phyloP scores from a whole-genome alignment of 306 rosid species.

The Macrotyloma uniflorum region DNA sequence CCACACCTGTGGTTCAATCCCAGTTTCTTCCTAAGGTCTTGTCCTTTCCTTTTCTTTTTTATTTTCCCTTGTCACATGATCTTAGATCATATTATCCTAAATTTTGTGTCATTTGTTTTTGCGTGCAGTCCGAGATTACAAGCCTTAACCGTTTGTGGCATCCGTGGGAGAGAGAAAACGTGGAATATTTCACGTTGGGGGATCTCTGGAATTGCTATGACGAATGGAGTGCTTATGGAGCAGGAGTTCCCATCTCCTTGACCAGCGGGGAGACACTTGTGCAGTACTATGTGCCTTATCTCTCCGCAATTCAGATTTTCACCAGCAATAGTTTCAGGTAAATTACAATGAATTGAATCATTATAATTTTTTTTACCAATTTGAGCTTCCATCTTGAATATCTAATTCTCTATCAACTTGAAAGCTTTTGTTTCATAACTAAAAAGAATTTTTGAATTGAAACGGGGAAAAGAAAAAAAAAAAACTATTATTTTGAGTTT shows the following conservation, averaged over 20 bases:
- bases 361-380: not conserved
- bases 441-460: not conserved
- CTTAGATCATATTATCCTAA: not conserved
- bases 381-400: not conserved
- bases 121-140: conserved; percentile 66
- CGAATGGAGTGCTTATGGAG: conserved; percentile 99
- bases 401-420: not conserved
- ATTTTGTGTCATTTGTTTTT: not conserved
- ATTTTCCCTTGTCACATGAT: not conserved
- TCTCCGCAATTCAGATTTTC: conserved; percentile 93
- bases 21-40: conserved; percentile 84
- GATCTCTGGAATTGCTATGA: conserved; percentile 91
- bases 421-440: conserved; percentile 9
- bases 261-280: conserved; percentile 76
- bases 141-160: conserved; percentile 91
- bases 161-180: conserved; percentile 92
- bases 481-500: not conserved
- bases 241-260: conserved; percentile 79
- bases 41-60: not conserved
- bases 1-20: conserved; percentile 82
- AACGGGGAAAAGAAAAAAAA: not conserved
- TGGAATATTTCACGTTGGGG: conserved; percentile 78
- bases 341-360: not conserved
- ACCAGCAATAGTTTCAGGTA: conserved; percentile 84
- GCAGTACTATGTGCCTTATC: conserved; percentile 96